A percentile compares a stretch with the other conserved stretches of the same genome.
Conservation (phyloP, 768 basidiomycete genomes). For the Coprinopsis marcescibilis region DNA sequence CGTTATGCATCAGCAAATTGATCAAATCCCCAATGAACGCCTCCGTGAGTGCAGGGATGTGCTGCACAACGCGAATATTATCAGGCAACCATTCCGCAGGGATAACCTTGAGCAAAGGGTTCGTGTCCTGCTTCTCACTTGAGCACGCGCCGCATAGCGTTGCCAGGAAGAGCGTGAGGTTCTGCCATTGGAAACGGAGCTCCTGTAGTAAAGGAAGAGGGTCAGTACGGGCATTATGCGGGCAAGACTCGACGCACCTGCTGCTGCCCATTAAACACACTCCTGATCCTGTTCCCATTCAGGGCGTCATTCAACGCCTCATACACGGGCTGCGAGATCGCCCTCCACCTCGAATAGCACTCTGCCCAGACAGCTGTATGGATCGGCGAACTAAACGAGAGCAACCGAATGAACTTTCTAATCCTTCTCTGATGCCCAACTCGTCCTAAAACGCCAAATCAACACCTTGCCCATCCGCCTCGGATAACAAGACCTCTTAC, state of each 20-base stretch:
- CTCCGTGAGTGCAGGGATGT: constrained; percentile 53
- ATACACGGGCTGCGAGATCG: constrained; percentile 54
- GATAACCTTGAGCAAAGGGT: constrained; percentile 48
- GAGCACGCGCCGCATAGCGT: constrained; percentile 66
- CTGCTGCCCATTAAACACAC: constrained; percentile 20
- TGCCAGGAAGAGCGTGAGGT: constrained; percentile 72
- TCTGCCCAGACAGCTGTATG: constrained; percentile 81
- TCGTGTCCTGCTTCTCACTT: constrained; percentile 43
- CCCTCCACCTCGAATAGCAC: constrained; percentile 70
- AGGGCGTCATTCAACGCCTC: constrained; percentile 28
- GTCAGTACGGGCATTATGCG: background rate
- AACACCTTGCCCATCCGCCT: background rate
- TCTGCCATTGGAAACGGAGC: constrained; percentile 77
- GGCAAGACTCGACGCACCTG: constrained; percentile 19
- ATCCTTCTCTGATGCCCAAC: constrained; percentile 77
- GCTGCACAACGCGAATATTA: constrained; percentile 57
- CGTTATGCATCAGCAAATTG: constrained; percentile 58
- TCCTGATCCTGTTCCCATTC: constrained; percentile 21
- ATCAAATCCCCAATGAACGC: constrained; percentile 65
- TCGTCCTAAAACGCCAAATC: constrained; percentile 43
- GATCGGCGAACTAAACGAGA: constrained; percentile 58
- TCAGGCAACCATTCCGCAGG: constrained; percentile 61
- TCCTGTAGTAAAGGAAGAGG: constrained; percentile 39
- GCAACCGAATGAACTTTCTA: constrained; percentile 59
- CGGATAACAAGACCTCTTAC: constrained; percentile 32